A percentile compares a stretch with the other conserved stretches of the same genome.
Evolutionary conservation across 1,284 basidiomycete genomes (phyloP).

Genomic region (Anthracocystis panici-leucophaei): DNA sequence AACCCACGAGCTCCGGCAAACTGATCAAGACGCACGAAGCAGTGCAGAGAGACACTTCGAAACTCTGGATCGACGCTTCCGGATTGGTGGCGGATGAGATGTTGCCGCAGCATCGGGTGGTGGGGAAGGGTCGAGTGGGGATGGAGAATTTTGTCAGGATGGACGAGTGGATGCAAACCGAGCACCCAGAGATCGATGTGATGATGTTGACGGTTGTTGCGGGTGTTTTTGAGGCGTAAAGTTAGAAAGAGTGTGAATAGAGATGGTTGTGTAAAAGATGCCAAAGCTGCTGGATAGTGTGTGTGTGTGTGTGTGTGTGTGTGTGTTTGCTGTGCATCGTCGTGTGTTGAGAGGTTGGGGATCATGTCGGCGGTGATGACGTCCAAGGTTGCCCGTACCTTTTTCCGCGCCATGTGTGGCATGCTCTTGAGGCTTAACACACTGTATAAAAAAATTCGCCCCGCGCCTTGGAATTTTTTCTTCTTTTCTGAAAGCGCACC

Average conservation of each 20-base stretch:
- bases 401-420: too few species aligned
- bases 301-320: too few species aligned
- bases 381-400: too few species aligned
- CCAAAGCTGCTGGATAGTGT: too few species aligned
- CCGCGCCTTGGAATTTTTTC: too few species aligned
- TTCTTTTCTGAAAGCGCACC: too few species aligned
- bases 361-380: too few species aligned
- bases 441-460: too few species aligned
- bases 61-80: constrained; percentile 55
- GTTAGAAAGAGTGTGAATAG: not conserved
- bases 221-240: constrained; percentile 54
- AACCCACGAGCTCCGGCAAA: constrained; percentile 10
- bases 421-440: too few species aligned
- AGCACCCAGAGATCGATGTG: constrained; percentile 66
- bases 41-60: constrained; percentile 37
- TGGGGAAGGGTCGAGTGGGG: constrained; percentile 27
- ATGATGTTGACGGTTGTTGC: constrained; percentile 66
- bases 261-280: too few species aligned
- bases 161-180: constrained; percentile 50
- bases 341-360: too few species aligned
- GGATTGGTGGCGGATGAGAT: constrained; percentile 58
- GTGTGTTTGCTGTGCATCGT: too few species aligned
- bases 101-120: constrained; percentile 59
- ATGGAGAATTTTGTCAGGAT: constrained; percentile 56
- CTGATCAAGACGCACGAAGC: constrained; percentile 19